Base-by-base conservation (phyloP, 768 basidiomycete species). In the Brasilioporus rufonigricans region DNA sequence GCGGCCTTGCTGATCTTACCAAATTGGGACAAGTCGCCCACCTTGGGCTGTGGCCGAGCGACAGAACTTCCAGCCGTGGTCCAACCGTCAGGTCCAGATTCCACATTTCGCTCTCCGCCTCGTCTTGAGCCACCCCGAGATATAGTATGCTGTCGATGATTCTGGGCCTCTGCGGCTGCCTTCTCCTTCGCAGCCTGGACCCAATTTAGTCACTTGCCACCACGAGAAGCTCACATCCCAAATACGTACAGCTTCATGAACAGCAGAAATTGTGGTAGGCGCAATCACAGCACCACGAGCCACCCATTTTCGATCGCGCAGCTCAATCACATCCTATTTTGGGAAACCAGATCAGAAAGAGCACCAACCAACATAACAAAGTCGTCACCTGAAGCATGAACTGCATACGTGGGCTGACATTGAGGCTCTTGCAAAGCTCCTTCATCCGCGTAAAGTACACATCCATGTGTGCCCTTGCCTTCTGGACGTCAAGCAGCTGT, bases 391-490 rank as follows among this genome's bases (percentile, higher is more conserved):
- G 85, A 53, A 99, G 80, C 94, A 98, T 97, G 74, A 90, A 98
- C 52, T 87, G 85, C 82, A 98, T 91, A 64, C 97, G 88, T 18
- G 93, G 81, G 55, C 83, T 85, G 58, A 97, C 85, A 50, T 87
- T 86, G 16, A 62, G 72, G 62, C 84, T 91, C 75, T 86, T 87
- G 39, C 81, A 76, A 58, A 98, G 76, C 69, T 90, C 85, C 67
- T 85, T 83, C 86, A 99, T 93, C 52, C 96, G 83, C 35, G 81
- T 78, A 78, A 98, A 97, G 79, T 97, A 97, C 31, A 95, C 87
- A 62, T 90, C 87, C 84, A 98, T 89, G 64, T 92, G 89, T 16
- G 85, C 86, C 45, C 81, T 83, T 29, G 91, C 87, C 76, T 92
- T 93, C 24, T 71, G 73, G 8, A 85, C 87, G 64, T 98, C 97